Evolutionary conservation across 2,329 filamentous ascomycete genomes (phyloP), one percentile per base, ranked within the genome.

Genomic region (Drechslera avenae): DNA sequence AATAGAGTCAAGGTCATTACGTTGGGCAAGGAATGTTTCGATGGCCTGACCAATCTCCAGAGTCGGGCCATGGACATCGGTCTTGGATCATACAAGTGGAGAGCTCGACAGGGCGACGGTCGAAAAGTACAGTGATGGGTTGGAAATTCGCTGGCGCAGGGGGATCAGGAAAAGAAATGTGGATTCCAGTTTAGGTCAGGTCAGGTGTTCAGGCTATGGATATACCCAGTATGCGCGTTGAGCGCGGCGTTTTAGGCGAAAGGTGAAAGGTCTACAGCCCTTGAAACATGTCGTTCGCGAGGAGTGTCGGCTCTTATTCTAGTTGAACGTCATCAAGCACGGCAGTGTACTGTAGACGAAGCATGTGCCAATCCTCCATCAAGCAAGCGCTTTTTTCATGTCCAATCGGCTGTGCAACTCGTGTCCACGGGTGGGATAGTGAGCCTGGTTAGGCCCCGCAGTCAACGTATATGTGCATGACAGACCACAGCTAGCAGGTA

Each of bases 1-100:
- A 89, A 91, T 59, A 79, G 84, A 1, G 79, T 91, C 63, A 91
- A 91, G 72, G 75, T 91, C 42, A 80, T 91, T 48, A 84, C 83
- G 2, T 76, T 87, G 5, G 87, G 86, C 5, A 81, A 83, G 56
- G 86, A 88, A 64, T 77, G 82, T 26, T 88, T 87, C 60, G 83
- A 86, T 39, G 62, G 58, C 10, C 28, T 54, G 33, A 37, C 47
- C 12, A 51, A 32, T 3, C 31, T 54, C 5, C 56, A 59, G 12
- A 55, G 50, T 18, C 41, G 54, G 2, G 35, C 32, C 14, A 37
- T 57, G 26, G 58, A 59, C 2, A 46, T 50, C 23, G 59, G 56
- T 2, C 40, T 50, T 18, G 56, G 46, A 13, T 49, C 49, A 6
- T 54, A 57, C 32, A 62, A 51, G 30, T 48, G 51, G 39, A 50